phyloP scores from a whole-genome alignment of 202 grass and related monocot species.

The Carex sylvatica region DNA sequence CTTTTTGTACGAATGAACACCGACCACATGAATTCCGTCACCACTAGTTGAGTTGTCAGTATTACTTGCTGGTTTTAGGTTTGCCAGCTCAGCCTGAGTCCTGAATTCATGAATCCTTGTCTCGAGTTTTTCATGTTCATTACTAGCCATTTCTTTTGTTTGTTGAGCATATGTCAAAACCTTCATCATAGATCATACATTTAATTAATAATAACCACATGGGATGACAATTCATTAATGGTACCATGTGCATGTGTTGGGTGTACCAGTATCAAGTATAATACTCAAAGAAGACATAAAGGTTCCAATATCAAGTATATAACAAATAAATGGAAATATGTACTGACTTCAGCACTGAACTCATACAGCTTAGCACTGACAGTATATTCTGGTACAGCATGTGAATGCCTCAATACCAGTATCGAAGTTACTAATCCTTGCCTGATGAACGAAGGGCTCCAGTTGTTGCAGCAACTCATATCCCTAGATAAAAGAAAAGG shows the following conservation, averaged over 20 bases:
- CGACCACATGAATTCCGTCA: conserved; percentile 93
- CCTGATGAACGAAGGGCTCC: conserved; percentile 99
- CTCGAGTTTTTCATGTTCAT: conserved; percentile 89
- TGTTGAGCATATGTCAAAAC: conserved; percentile 96
- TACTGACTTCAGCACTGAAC: conserved; percentile 20
- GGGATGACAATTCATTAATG: background rate
- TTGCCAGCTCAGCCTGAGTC: conserved; percentile 79
- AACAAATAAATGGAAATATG: conserved; percentile 14
- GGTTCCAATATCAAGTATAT: conserved; percentile 15
- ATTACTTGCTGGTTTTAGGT: conserved; percentile 71
- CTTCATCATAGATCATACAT: conserved; percentile 34
- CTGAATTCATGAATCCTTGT: conserved; percentile 97
- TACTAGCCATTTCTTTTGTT: conserved; percentile 89
- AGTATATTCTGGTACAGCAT: background rate
- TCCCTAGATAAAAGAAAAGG: conserved; percentile 50
- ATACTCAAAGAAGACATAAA: conserved; percentile 28
- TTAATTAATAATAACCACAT: background rate
- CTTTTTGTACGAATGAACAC: conserved; percentile 82
- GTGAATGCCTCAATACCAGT: background rate
- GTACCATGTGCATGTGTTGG: background rate
- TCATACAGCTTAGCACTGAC: background rate
- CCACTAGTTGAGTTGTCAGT: conserved; percentile 71
- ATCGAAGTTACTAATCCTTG: conserved; percentile 23
- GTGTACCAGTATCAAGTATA: conserved; percentile 7
- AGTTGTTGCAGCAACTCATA: conserved; percentile 88